Evolutionary conservation across 805 yeast genomes (phyloP), one percentile per base, ranked within the genome.

Genomic region (Candida ascalaphidarum): DNA sequence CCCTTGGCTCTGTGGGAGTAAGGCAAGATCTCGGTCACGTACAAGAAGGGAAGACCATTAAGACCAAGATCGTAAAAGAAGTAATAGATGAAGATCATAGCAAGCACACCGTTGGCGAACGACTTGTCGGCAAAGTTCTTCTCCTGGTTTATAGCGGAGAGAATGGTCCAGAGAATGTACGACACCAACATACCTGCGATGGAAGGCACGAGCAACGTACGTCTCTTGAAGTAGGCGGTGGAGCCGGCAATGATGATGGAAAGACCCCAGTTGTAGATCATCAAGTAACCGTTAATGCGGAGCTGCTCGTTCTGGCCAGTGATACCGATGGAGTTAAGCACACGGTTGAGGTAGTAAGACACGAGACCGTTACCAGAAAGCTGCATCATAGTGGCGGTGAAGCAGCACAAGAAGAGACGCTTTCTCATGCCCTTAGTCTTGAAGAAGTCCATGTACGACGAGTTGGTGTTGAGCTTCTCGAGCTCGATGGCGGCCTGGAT

Each of bases 321-420:
- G 40, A 72, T 66, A 33, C 79, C 77, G 44, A 73, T 69, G 15
- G 73, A 62, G 33, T 50, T 43, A 37, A 73, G 58, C 10, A 74
- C 78, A 40, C 61, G 57, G 33, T 59, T 53, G 36, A 71, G 51
- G 46, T 70, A 70, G 56, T 68, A 70, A 4, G 72, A 62, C 16
- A 68, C 69, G 34, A 70, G 50, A 32, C 71, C 72, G 40, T 67
- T 68, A 41, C 77, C 77, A 11, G 72, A 63, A 23, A 65, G 41
- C 41, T 66, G 73, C 65, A 55, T 55, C 35, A 63, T 42, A 18
- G 46, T 36, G 22, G 60, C 61, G 14, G 61, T 41, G 40, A 51
- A 45, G 17, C 43, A 14, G 21, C 50, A 37, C 38, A 65, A 55
- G 48, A 37, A 30, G 34, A 61, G 41, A 48, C 74, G 56, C 44